phyloP scores from a whole-genome alignment of 352 stramenopile species.

The Phytophthora chlamydospora region DNA sequence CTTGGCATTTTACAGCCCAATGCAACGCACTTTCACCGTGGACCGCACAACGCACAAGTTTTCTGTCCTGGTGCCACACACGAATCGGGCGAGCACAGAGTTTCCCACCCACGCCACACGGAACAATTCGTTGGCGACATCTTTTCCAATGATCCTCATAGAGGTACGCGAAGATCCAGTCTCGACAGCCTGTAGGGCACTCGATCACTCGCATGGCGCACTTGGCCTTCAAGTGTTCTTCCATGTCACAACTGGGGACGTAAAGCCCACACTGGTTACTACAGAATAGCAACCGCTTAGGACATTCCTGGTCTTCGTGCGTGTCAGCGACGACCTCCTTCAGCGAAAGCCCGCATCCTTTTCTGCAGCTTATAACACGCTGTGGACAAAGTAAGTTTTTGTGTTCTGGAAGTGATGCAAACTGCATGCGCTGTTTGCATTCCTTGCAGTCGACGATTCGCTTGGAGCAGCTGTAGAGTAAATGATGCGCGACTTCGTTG shows the following conservation, averaged over 20 bases:
- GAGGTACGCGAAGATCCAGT: constrained; percentile 66
- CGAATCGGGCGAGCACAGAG: constrained; percentile 63
- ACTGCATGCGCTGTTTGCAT: constrained; percentile 48
- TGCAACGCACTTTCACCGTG: constrained; percentile 64
- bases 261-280: constrained; percentile 59
- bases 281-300: constrained; percentile 53
- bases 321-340: constrained; percentile 42
- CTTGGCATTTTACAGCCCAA: constrained; percentile 63
- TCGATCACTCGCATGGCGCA: constrained; percentile 66
- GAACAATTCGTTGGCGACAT: constrained; percentile 67
- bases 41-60: constrained; percentile 53
- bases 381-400: constrained; percentile 51
- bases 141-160: constrained; percentile 62
- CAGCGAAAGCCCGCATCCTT: constrained; percentile 54
- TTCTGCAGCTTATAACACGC: constrained; percentile 58
- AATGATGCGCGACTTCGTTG: constrained; percentile 66
- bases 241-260: constrained; percentile 37
- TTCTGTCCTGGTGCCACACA: constrained; percentile 51
- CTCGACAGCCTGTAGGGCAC: constrained; percentile 64
- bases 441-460: constrained; percentile 53
- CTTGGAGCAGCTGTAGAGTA: constrained; percentile 58
- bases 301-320: constrained; percentile 60
- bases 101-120: constrained; percentile 59
- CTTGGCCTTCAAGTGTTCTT: constrained; percentile 47
- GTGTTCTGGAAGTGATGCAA: constrained; percentile 49